phyloP scores from a whole-genome alignment of 1,284 basidiomycete species.

The Heterobasidion irregulare region DNA sequence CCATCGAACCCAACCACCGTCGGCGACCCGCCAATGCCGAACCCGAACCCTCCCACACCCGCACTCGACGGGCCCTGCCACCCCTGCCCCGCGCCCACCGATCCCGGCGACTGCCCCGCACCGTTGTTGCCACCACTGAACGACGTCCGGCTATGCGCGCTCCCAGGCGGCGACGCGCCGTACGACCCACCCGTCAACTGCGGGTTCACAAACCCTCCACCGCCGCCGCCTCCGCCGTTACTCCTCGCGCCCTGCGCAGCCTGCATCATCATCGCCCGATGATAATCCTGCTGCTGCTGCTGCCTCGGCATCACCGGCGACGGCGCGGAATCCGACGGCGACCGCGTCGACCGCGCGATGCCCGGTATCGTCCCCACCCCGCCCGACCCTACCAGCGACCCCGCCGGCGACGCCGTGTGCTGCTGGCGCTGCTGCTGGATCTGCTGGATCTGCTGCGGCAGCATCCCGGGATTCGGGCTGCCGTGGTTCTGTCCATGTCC shows the following conservation, averaged over 20 bases:
- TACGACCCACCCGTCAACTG: constrained; percentile 16
- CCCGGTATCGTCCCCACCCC: constrained; percentile 38
- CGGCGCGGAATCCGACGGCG: constrained; percentile 54
- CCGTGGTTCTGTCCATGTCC: neutral
- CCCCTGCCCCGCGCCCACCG: neutral
- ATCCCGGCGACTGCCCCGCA: neutral
- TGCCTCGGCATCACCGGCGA: constrained; percentile 38
- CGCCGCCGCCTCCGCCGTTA: neutral
- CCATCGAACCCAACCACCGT: neutral
- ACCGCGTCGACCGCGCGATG: constrained; percentile 61
- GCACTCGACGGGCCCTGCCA: neutral
- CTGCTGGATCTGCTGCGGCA: constrained; percentile 20
- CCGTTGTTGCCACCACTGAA: neutral
- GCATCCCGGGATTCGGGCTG: constrained; percentile 16
- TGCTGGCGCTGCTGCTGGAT: constrained; percentile 22
- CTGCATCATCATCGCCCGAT: constrained; percentile 36
- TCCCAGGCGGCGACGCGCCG: constrained; percentile 35
- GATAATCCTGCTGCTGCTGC: constrained; percentile 43
- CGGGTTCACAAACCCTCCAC: constrained; percentile 3
- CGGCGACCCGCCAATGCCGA: neutral
- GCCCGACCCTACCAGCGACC: constrained; percentile 33
- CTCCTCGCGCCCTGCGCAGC: neutral
- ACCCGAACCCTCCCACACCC: neutral
- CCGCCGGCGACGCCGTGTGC: constrained; percentile 18
- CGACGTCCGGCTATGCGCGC: constrained; percentile 14